These are phyloP conservation scores for Pseudogymnoascus verrucosus DNA, from an alignment of 2,329 filamentous ascomycete species.

Conservation along the genomic window DNA sequence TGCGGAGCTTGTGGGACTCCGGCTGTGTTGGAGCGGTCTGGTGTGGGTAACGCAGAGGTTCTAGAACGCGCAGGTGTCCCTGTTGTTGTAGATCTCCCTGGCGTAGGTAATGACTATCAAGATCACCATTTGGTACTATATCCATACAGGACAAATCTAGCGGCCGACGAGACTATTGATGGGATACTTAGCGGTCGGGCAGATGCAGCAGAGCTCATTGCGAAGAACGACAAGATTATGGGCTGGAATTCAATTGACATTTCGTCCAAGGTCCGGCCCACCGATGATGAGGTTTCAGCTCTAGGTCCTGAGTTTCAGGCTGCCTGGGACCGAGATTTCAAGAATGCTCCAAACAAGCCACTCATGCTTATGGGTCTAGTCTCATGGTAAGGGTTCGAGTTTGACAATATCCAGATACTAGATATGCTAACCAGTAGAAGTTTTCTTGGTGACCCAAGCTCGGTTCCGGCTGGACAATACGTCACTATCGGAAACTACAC, in stretches of 20 bases:
- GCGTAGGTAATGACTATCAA: slow-evolving; percentile 46
- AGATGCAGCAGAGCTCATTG: slow-evolving; percentile 38
- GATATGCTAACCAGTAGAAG: slow-evolving; percentile 18
- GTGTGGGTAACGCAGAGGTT: slow-evolving; percentile 44
- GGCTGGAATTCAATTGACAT: slow-evolving; percentile 50
- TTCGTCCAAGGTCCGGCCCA: slow-evolving; percentile 48
- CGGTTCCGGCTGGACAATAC: neutral
- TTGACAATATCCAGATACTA: neutral
- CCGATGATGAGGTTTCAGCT: slow-evolving; percentile 43
- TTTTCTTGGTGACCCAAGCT: slow-evolving; percentile 37
- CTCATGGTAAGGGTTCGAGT: neutral
- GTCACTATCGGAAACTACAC: neutral
- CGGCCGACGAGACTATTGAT: slow-evolving; percentile 43
- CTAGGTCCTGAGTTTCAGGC: slow-evolving; percentile 45
- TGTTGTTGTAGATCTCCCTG: slow-evolving; percentile 38
- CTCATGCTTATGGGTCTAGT: slow-evolving; percentile 46
- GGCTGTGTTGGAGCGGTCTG: slow-evolving; percentile 52
- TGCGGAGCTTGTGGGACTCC: slow-evolving; percentile 29
- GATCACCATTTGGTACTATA: slow-evolving; percentile 48
- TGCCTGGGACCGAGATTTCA: slow-evolving; percentile 50
- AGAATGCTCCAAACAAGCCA: slow-evolving; percentile 21
- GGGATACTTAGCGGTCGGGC: slow-evolving; percentile 41
- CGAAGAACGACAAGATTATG: slow-evolving; percentile 40
- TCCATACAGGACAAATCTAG: slow-evolving; percentile 41
- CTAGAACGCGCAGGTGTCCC: slow-evolving; percentile 41